phyloP scores from a whole-genome alignment of 495 filamentous ascomycete genomes.

The Penicillium malachiteum region DNA sequence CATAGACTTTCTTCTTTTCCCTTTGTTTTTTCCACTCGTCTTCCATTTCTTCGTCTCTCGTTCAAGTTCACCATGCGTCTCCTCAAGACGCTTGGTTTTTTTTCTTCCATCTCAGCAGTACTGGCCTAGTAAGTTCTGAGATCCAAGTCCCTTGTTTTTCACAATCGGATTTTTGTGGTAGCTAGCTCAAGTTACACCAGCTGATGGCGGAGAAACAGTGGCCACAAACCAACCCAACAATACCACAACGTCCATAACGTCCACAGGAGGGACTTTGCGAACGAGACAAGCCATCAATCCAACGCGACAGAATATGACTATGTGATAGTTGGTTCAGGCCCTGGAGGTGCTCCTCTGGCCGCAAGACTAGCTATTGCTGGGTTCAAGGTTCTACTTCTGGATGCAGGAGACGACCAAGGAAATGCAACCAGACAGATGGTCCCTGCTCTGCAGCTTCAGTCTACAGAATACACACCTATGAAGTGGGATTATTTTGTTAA shows the following conservation, averaged over 20 bases:
- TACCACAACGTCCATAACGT: constrained; percentile 8
- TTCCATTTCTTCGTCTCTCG: background rate
- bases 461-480: constrained; percentile 40
- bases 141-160: background rate
- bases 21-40: background rate
- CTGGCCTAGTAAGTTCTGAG: constrained; percentile 21
- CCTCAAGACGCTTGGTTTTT: constrained; percentile 12
- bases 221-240: background rate
- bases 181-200: background rate
- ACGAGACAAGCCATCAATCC: constrained; percentile 2
- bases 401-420: constrained; percentile 61
- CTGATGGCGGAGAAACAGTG: background rate
- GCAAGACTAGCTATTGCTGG: constrained; percentile 59
- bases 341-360: constrained; percentile 62
- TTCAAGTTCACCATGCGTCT: constrained; percentile 19
- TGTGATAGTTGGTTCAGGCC: constrained; percentile 62
- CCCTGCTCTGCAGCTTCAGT: constrained; percentile 37
- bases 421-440: constrained; percentile 34
- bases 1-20: background rate
- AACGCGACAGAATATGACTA: constrained; percentile 53
- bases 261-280: too few species aligned
- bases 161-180: background rate
- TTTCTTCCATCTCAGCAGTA: constrained; percentile 15
- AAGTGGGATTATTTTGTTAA: constrained; percentile 48
- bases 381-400: constrained; percentile 56